Percentiles rank a stretch among this genome's conserved stretches.
Conservation (phyloP, 2,329 filamentous ascomycete genomes). For the Phialophora macrospora region DNA sequence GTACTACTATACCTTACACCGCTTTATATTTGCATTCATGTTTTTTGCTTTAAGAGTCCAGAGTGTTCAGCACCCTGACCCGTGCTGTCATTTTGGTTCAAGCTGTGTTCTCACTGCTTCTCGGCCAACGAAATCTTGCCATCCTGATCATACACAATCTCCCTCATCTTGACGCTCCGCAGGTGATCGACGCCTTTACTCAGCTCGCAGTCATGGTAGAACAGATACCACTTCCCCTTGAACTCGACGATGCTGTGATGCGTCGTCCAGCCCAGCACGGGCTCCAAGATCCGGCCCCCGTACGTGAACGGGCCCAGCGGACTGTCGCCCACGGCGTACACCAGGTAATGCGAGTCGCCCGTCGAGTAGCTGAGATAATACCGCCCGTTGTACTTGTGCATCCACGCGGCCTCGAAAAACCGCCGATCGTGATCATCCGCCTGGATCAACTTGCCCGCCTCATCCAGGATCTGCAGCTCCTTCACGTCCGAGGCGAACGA, state of each 20-base stretch:
- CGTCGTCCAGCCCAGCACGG: slow-evolving; percentile 79
- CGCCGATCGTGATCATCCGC: slow-evolving; percentile 73
- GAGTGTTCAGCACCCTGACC: background rate
- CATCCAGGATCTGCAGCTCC: slow-evolving; percentile 66
- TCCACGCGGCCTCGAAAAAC: slow-evolving; percentile 82
- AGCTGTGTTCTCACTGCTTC: too few relatives aligned
- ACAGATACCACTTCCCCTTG: slow-evolving; percentile 72
- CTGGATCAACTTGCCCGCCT: slow-evolving; percentile 62
- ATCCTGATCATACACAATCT: slow-evolving; percentile 55
- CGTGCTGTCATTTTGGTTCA: background rate
- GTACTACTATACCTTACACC: too few relatives aligned
- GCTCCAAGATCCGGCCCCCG: slow-evolving; percentile 71
- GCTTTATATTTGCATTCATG: too few relatives aligned
- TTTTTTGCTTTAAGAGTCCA: too few relatives aligned
- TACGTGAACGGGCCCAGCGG: slow-evolving; percentile 77
- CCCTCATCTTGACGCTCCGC: slow-evolving; percentile 73
- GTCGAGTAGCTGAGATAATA: slow-evolving; percentile 82
- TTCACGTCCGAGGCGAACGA: slow-evolving; percentile 60
- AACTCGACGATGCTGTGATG: slow-evolving; percentile 81
- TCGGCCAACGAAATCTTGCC: slow-evolving; percentile 29
- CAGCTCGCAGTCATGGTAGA: slow-evolving; percentile 75
- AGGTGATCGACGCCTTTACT: slow-evolving; percentile 72
- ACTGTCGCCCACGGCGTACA: slow-evolving; percentile 67
- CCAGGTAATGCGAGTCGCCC: slow-evolving; percentile 76
- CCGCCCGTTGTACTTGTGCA: slow-evolving; percentile 71